These are phyloP conservation scores for Gossypium schwendimanii DNA, from an alignment of 441 rosid species.

Conservation along the genomic window DNA sequence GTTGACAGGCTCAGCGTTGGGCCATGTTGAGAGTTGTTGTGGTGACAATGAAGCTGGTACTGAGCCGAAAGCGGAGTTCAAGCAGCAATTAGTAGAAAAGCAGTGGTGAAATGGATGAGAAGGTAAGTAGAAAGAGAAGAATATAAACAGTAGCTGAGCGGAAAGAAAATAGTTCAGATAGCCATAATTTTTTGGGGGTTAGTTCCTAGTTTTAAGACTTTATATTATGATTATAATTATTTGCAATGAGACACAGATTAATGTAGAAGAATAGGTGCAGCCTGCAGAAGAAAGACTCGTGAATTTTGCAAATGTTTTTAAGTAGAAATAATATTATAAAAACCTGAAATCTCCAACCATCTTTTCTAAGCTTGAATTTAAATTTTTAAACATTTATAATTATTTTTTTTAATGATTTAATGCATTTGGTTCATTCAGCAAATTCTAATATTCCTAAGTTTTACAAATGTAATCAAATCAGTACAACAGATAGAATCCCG, in stretches of 20 bases:
- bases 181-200: background rate
- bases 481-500: no score
- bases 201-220: constrained; percentile 20
- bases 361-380: no score
- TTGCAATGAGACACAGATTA: constrained; percentile 30
- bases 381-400: no score
- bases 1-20: background rate
- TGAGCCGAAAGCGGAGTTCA: background rate
- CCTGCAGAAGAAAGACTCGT: constrained; percentile 19
- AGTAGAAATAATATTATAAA: constrained; percentile 21
- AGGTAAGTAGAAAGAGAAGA: constrained; percentile 3
- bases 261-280: constrained; percentile 38
- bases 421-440: no score
- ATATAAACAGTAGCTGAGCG: constrained; percentile 16
- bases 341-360: background rate
- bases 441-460: no score
- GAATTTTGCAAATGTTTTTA: constrained; percentile 19
- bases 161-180: constrained; percentile 28
- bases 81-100: constrained; percentile 6
- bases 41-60: constrained; percentile 1
- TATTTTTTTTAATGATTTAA: no score
- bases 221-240: constrained; percentile 2
- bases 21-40: background rate
- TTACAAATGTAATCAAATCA: no score
- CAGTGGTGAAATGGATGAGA: constrained; percentile 7